A percentile compares a stretch with the other conserved stretches of the same genome.
phyloP scores from a whole-genome alignment of 2,329 filamentous ascomycete species.

The Zelopaecilomyces penicillatus region DNA sequence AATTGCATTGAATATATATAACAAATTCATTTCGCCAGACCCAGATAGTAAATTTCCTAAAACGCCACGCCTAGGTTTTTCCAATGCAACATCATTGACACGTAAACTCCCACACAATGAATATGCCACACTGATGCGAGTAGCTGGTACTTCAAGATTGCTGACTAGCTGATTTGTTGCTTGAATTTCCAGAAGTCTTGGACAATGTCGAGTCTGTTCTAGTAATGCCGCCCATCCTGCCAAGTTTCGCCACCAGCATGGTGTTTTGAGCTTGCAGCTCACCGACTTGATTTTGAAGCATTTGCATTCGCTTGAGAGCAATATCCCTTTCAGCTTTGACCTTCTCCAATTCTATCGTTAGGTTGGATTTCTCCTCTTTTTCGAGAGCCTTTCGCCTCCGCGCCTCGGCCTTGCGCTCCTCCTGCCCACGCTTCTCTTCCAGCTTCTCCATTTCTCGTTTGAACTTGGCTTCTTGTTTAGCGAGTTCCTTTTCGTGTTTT shows the following conservation, averaged over 20 bases:
- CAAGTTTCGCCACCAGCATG: slow-evolving; percentile 44
- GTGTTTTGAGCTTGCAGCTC: slow-evolving; percentile 54
- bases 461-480: slow-evolving; percentile 60
- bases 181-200: slow-evolving; percentile 2
- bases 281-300: slow-evolving; percentile 46
- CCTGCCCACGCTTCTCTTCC: slow-evolving; percentile 53
- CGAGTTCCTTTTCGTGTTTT: slow-evolving; percentile 54
- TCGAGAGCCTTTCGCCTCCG: slow-evolving; percentile 42
- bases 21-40: neutral
- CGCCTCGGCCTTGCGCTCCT: slow-evolving; percentile 51
- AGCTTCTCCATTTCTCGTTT: slow-evolving; percentile 55
- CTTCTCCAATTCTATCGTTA: slow-evolving; percentile 46
- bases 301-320: slow-evolving; percentile 42
- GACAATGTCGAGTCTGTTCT: slow-evolving; percentile 30
- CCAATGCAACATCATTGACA: neutral
- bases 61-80: neutral
- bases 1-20: neutral
- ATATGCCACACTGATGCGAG: slow-evolving; percentile 1
- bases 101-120: neutral
- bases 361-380: slow-evolving; percentile 42
- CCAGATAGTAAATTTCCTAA: neutral
- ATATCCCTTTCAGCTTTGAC: slow-evolving; percentile 43
- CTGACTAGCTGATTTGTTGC: slow-evolving; percentile 4
- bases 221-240: slow-evolving; percentile 34
- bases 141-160: neutral